Conservation (phyloP, 2,329 filamentous ascomycete genomes). For the Herpotrichia juniperi region DNA sequence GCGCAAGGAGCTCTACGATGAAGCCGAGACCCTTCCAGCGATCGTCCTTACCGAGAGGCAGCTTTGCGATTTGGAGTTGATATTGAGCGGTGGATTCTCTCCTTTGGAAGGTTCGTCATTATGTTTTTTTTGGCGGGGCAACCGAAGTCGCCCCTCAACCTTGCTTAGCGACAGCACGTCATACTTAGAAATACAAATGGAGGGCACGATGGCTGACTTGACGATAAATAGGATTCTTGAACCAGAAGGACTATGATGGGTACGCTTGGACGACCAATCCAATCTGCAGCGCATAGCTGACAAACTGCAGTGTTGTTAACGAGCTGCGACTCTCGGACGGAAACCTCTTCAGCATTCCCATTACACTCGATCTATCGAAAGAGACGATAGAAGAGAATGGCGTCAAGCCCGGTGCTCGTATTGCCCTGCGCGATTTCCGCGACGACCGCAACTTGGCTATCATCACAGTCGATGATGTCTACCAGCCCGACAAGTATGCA, state of each 20-base stretch:
- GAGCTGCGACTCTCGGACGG: slow-evolving; percentile 86
- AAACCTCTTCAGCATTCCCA: slow-evolving; percentile 94
- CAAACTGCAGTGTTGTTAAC: slow-evolving; percentile 74
- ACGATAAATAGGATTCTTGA: slow-evolving; percentile 81
- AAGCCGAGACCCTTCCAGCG: slow-evolving; percentile 86
- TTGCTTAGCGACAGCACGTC: too few species aligned
- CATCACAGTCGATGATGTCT: slow-evolving; percentile 92
- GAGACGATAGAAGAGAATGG: slow-evolving; percentile 74
- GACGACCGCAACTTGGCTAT: slow-evolving; percentile 97
- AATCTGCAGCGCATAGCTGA: slow-evolving; percentile 6
- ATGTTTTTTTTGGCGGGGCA: slow-evolving; percentile 15
- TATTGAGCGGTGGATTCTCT: slow-evolving; percentile 97
- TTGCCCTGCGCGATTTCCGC: slow-evolving; percentile 92
- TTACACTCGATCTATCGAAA: slow-evolving; percentile 85
- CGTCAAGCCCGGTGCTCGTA: slow-evolving; percentile 78
- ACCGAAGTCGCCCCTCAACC: slow-evolving; percentile 29
- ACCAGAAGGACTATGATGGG: slow-evolving; percentile 95
- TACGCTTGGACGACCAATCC: slow-evolving; percentile 51
- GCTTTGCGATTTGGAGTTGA: slow-evolving; percentile 95
- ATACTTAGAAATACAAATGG: not conserved
- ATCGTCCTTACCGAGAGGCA: slow-evolving; percentile 89
- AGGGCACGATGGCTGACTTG: slow-evolving; percentile 19
- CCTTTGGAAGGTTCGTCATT: slow-evolving; percentile 83
- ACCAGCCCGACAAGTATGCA: slow-evolving; percentile 89
- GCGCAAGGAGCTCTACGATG: slow-evolving; percentile 76